Evolutionary conservation across 139 green algal species (phyloP), one percentile per base, ranked within the genome.

Genomic region (Chlorella sp.): DNA sequence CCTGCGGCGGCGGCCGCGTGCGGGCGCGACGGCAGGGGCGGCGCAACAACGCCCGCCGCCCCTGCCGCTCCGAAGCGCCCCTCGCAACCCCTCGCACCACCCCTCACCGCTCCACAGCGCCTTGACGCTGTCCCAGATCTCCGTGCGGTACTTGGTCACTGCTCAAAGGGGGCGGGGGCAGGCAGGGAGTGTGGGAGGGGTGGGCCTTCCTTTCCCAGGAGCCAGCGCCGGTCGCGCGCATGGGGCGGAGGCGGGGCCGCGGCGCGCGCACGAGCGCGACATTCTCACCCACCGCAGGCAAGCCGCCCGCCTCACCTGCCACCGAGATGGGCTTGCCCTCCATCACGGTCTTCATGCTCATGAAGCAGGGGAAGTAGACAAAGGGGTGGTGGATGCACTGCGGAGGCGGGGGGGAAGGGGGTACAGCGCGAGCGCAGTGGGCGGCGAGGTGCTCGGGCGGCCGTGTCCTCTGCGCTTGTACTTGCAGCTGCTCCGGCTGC

Each of bases 281-380:
- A n/a, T n/a, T n/a, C n/a, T n/a, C n/a, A 56, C 19, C 7, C 6
- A 21, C 51, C 29, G 51, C 21, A 8, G 3, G 51, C 51, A 33
- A 4, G 29, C 25, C 17, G 11, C 25, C 51, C 21, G 21, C 51
- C 31, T 15, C 62, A 48, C 31, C 61, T 67, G 33, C 56, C 64
- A 3, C 48, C 8, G 9, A 73, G 33, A 88, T 36, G 2, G 82
- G 73, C 53, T 90, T 76, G 56, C 84, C 86, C 75, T 91, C 83
- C 25, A 85, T 78, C 35, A 81, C 41, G n/a, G 87, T 87, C 77
- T 97, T 97, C 12, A 93, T 88, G 27, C 58, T 25, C 74, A 93
- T 97, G 80, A 97, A 96, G n/a, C 59, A 59, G 0, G 93, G 93
- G 74, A 97, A 97, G 79, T 97, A 97, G 35, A 93, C 43, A 48